phyloP scores from a whole-genome alignment of 345 rosid species.

The Clarkia xantiana region DNA sequence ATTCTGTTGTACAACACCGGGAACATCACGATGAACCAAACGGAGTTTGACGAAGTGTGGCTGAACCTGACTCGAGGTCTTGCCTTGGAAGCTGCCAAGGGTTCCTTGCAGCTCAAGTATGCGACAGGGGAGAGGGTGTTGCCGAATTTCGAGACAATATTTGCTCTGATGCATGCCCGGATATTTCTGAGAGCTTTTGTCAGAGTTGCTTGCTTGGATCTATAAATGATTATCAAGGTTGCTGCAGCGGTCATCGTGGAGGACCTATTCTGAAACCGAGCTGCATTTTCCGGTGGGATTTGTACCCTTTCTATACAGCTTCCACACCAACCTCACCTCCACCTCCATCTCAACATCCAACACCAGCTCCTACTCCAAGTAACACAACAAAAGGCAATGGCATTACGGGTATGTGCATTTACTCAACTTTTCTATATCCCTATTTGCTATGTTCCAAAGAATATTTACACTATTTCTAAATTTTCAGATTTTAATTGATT shows the following conservation, averaged over 20 bases:
- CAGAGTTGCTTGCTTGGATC: constrained; percentile 13
- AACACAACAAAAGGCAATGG: background rate
- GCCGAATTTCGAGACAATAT: constrained; percentile 9
- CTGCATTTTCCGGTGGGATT: constrained; percentile 36
- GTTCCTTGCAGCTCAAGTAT: constrained; percentile 19
- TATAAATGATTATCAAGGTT: constrained; percentile 4
- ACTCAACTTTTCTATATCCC: background rate
- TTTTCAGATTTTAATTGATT: too few relatives aligned
- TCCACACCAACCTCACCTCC: constrained; percentile 10
- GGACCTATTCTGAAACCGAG: constrained; percentile 27
- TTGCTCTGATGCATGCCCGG: constrained; percentile 37
- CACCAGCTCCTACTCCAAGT: background rate
- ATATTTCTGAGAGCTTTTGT: constrained; percentile 26
- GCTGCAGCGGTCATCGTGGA: constrained; percentile 23
- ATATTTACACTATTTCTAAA: too few relatives aligned
- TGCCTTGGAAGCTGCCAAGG: constrained; percentile 11
- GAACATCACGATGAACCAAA: constrained; percentile 7
- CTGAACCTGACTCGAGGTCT: constrained; percentile 12
- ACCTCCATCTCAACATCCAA: too few relatives aligned
- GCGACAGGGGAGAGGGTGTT: constrained; percentile 16
- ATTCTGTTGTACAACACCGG: background rate
- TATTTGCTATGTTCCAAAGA: too few relatives aligned
- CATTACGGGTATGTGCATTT: background rate
- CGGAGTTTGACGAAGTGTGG: constrained; percentile 19
- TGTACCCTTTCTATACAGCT: constrained; percentile 21